phyloP scores from a whole-genome alignment of 345 rosid species.

The Eucalyptus sp. region DNA sequence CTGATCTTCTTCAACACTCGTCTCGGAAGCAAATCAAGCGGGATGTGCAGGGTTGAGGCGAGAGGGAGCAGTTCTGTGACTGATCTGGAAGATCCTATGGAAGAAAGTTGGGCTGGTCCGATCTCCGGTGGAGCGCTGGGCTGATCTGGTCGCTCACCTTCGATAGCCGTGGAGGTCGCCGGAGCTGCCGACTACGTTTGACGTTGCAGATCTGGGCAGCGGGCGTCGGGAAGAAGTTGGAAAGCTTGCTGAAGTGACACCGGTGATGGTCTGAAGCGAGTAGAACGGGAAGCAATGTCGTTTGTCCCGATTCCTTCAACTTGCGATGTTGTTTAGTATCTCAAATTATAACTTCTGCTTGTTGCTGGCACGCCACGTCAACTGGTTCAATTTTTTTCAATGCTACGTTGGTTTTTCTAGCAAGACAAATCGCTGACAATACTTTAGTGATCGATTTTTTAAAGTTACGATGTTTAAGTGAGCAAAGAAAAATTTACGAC shows the following conservation, averaged over 20 bases:
- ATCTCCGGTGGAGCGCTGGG: neutral
- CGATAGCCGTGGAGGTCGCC: neutral
- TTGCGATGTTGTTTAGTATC: neutral
- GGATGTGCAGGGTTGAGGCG: neutral
- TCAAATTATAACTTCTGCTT: neutral
- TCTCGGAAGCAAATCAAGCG: neutral
- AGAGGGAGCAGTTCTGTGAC: neutral
- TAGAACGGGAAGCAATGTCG: neutral
- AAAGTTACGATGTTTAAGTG: neutral
- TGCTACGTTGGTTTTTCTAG: neutral
- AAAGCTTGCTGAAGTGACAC: neutral
- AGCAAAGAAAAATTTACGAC: no score
- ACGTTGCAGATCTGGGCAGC: neutral
- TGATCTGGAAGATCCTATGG: neutral
- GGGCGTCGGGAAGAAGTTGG: neutral
- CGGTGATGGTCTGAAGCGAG: neutral
- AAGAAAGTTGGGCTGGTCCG: neutral
- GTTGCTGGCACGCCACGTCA: neutral
- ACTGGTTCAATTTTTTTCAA: no score
- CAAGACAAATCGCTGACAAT: rapidly evolving
- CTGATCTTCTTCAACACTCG: neutral
- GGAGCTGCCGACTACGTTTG: neutral
- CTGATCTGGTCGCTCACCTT: neutral
- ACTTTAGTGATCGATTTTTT: no score
- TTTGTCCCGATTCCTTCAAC: neutral